Conservation (phyloP, 2,329 filamentous ascomycete genomes). For the Pseudogymnoascus sp. region DNA sequence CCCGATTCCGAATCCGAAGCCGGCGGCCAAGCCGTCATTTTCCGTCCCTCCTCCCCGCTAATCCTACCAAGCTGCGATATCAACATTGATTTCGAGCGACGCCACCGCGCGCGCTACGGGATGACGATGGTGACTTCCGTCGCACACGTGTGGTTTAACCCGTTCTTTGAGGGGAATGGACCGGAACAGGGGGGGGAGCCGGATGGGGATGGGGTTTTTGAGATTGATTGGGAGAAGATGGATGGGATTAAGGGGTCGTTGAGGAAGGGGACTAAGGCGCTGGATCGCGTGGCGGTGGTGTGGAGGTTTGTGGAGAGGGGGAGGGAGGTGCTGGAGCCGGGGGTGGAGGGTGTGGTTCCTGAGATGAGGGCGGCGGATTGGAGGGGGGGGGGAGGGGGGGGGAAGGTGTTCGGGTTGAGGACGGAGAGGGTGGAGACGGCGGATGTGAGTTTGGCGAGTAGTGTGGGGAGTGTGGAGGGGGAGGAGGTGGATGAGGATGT, state of each 20-base stretch:
- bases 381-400: conserved; percentile 49
- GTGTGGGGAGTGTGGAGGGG: conserved; percentile 40
- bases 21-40: conserved; percentile 66
- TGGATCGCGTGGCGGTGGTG: conserved; percentile 76
- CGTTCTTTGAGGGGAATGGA: conserved; percentile 78
- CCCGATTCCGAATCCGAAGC: conserved; percentile 33
- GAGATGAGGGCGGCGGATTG: conserved; percentile 66
- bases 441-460: conserved; percentile 65
- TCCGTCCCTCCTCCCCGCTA: conserved; percentile 62
- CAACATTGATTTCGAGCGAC: conserved; percentile 81
- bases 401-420: conserved; percentile 61
- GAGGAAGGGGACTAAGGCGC: conserved; percentile 70
- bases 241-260: conserved; percentile 90
- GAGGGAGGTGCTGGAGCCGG: conserved; percentile 49
- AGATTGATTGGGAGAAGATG: conserved; percentile 68
- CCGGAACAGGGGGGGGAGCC: conserved; percentile 59
- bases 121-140: conserved; percentile 87
- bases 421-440: conserved; percentile 56
- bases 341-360: conserved; percentile 57
- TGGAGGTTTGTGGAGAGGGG: conserved; percentile 50
- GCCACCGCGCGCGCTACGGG: conserved; percentile 70
- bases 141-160: conserved; percentile 95
- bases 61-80: conserved; percentile 74
- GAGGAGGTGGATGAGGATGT: conserved; percentile 9
- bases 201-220: conserved; percentile 62